phyloP scores from a whole-genome alignment of 306 rosid genomes.

The Glycine latifolia region DNA sequence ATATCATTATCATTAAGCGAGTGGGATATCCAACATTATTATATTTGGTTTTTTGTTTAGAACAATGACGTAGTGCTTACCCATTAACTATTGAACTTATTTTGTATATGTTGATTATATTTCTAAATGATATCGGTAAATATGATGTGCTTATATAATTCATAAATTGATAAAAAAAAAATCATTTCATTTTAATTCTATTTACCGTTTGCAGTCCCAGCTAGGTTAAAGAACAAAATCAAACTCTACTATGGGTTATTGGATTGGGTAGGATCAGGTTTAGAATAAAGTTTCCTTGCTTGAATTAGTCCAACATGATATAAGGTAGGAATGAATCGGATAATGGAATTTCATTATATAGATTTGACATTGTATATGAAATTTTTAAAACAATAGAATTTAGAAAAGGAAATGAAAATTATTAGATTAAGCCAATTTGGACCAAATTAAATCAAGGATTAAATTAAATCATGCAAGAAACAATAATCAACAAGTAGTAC shows the following conservation, averaged over 20 bases:
- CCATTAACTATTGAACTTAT: not conserved
- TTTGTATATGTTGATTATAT: not conserved
- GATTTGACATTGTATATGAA: not conserved
- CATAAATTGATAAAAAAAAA: not conserved
- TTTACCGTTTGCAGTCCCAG: not conserved
- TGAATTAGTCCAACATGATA: constrained; percentile 9
- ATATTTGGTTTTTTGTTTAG: not conserved
- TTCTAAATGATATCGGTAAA: not conserved
- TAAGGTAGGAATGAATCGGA: constrained; percentile 23
- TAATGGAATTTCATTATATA: not conserved
- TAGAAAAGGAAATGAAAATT: not conserved
- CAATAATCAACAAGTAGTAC: too few species aligned
- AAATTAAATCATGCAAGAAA: not conserved
- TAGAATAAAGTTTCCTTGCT: not conserved
- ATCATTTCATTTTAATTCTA: not conserved
- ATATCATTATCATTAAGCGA: too few species aligned
- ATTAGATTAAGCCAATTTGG: not conserved
- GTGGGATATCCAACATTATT: too few species aligned
- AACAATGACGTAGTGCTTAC: not conserved
- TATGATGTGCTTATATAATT: not conserved
- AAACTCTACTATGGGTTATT: not conserved
- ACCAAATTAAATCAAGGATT: not conserved
- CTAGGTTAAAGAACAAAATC: constrained; percentile 6
- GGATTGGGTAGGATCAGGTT: not conserved
- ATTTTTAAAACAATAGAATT: not conserved